Evolutionary conservation across 2,329 filamentous ascomycete genomes (phyloP).

Genomic region (Colletotrichum chrysophilum): DNA sequence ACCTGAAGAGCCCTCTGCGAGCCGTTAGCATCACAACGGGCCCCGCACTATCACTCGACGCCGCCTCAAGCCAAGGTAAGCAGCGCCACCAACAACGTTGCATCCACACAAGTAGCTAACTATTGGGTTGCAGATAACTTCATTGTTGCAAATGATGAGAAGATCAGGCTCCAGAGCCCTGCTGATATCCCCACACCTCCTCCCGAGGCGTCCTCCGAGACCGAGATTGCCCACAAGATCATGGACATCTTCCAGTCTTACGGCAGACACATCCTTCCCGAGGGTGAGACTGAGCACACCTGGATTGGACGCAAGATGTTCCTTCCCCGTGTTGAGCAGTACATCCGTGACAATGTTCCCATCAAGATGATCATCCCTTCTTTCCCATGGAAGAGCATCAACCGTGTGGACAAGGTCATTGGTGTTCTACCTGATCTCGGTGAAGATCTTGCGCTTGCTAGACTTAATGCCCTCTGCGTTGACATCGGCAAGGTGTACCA

Average conservation of each 20-base stretch:
- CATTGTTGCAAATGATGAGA: not conserved
- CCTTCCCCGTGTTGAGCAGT: conserved; percentile 15
- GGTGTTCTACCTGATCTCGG: conserved; percentile 44
- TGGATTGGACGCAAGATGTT: conserved; percentile 22
- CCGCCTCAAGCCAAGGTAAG: not conserved
- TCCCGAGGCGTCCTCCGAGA: not conserved
- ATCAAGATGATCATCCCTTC: conserved; percentile 23
- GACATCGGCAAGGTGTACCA: conserved; percentile 41
- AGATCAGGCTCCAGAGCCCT: not conserved
- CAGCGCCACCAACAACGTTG: not conserved
- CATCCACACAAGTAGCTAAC: not conserved
- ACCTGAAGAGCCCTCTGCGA: not conserved
- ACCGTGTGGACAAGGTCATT: conserved; percentile 33
- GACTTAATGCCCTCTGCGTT: conserved; percentile 42
- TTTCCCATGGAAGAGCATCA: conserved; percentile 27
- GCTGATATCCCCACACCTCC: conserved; percentile 6
- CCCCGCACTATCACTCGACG: not conserved
- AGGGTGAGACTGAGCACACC: conserved; percentile 14
- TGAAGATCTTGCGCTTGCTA: conserved; percentile 43
- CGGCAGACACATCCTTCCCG: conserved; percentile 14
- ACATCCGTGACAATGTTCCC: conserved; percentile 14
- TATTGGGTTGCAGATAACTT: not conserved
- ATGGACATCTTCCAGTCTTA: conserved; percentile 12
- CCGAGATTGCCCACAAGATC: conserved; percentile 17
- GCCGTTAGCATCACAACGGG: not conserved